phyloP scores from a whole-genome alignment of 495 filamentous ascomycete species.

The Aspergillus wentii region DNA sequence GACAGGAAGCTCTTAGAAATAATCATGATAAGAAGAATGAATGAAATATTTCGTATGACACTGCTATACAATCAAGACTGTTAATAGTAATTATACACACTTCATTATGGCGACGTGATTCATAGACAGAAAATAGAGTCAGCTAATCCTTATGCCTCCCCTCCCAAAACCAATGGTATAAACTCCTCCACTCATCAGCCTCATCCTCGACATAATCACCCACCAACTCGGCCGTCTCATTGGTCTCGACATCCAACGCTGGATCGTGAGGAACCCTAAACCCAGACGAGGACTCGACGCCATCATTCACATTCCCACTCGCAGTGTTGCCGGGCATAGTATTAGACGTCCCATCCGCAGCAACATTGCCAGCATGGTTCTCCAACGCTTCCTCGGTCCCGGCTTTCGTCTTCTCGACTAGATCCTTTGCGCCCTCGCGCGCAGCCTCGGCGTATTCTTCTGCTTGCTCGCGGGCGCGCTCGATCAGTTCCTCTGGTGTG shows the following conservation, averaged over 20 bases:
- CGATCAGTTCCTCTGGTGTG: slow-evolving; percentile 36
- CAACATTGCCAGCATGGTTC: slow-evolving; percentile 19
- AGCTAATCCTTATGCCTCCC: too few relatives aligned
- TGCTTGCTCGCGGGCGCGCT: slow-evolving; percentile 37
- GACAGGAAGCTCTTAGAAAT: too few relatives aligned
- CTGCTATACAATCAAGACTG: too few relatives aligned
- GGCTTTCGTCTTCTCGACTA: slow-evolving; percentile 27
- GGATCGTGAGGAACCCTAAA: slow-evolving; percentile 13
- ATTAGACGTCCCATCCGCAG: slow-evolving; percentile 33
- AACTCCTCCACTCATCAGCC: slow-evolving; percentile 32
- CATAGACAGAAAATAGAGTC: too few relatives aligned
- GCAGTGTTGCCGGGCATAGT: slow-evolving; percentile 5
- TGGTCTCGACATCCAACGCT: slow-evolving; percentile 30
- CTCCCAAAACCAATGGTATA: slow-evolving; percentile 47
- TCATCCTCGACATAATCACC: slow-evolving; percentile 46
- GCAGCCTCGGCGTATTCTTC: slow-evolving; percentile 41
- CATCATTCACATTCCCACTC: slow-evolving; percentile 2
- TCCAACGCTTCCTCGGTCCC: slow-evolving; percentile 22
- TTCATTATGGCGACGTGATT: too few relatives aligned
- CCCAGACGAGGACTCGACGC: slow-evolving; percentile 19
- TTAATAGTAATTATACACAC: too few relatives aligned
- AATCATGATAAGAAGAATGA: too few relatives aligned
- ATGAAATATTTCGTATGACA: too few relatives aligned
- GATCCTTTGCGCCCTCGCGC: slow-evolving; percentile 36
- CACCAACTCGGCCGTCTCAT: slow-evolving; percentile 44